Base-by-base conservation (phyloP, 192 early-diverging fungal species). In the Geosiphon pyriformis region DNA sequence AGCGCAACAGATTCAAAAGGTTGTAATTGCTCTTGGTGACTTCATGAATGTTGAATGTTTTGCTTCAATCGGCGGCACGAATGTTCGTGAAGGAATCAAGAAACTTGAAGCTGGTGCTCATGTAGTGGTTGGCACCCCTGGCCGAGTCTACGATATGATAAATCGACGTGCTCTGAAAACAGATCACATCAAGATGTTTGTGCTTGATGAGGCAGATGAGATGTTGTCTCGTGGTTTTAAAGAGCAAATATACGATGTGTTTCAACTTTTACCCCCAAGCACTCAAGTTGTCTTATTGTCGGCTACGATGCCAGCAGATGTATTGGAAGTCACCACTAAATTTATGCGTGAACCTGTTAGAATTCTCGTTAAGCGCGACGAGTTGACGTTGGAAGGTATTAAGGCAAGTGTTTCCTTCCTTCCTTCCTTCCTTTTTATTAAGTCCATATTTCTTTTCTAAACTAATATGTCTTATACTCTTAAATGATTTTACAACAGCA, bases 341-440 rank as follows among this genome's bases (percentile, higher is more conserved):
- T 98, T 99, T 80, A 99, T 99, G 97, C 86, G 90, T 59, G 92
- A 99, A 68, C 97, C 97, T 72, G 83, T 98, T 78, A 92, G 96
- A 73, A 98, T 99, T 75, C 87, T 99, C 69, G 97, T 99, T 80
- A 96, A 96, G 85, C 87, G 91, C 76, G 93, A 94, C 68, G 94
- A 95, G 81, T 83, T 96, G 71, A 94, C 92, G 62, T 86, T 98
- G 46, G 93, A 96, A 75, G 93, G 92, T 88, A 88, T 89, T 76
- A 77, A 77, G 48, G 61, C 30, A 51, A 51, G 12, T 35, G 12
- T 57, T n/a, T 10, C 22, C 12, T 52, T n/a, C n/a, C n/a, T n/a
- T n/a, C n/a, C n/a, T n/a, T n/a, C n/a, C n/a, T n/a, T n/a, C n/a
- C n/a, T n/a, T n/a, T n/a, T n/a, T n/a, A n/a, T n/a, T n/a, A n/a